A percentile compares a stretch with the other conserved stretches of the same genome.
Conservation (phyloP, 441 rosid species). For the Cnidoscolus chayamansa region DNA sequence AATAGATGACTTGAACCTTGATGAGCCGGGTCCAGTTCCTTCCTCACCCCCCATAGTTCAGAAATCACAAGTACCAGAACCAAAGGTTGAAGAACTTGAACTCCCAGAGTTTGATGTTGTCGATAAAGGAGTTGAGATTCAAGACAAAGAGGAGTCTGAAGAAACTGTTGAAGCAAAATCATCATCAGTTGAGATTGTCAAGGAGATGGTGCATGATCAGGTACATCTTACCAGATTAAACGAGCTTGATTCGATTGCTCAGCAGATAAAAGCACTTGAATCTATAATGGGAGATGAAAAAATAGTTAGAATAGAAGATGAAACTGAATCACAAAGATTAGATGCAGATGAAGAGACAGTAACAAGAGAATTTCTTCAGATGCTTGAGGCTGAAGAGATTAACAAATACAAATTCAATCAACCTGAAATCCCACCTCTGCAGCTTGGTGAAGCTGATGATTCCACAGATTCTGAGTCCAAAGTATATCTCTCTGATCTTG, state of each 20-base stretch:
- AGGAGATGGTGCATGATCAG: constrained; percentile 68
- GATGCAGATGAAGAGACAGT: constrained; percentile 83
- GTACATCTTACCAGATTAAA: constrained; percentile 50
- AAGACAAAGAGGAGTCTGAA: constrained; percentile 48
- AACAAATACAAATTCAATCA: constrained; percentile 33
- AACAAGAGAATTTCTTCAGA: constrained; percentile 77
- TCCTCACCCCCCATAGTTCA: constrained; percentile 18
- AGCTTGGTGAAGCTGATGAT: constrained; percentile 18
- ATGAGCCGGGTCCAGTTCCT: constrained; percentile 56
- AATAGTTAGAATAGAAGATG: constrained; percentile 34
- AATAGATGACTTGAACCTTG: constrained; percentile 81
- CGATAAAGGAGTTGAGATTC: constrained; percentile 85
- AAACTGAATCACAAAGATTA: constrained; percentile 53
- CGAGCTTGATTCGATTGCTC: constrained; percentile 81
- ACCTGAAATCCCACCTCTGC: constrained; percentile 44
- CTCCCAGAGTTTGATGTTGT: constrained; percentile 78
- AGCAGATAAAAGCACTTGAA: constrained; percentile 88
- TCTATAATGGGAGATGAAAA: constrained; percentile 63
- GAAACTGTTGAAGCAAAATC: constrained; percentile 40
- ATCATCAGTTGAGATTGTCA: constrained; percentile 52
- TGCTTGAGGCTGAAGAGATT: constrained; percentile 69
- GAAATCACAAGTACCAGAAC: constrained; percentile 44
- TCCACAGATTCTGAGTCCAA: too few relatives aligned
- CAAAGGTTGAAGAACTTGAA: constrained; percentile 57
- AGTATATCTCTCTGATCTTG: constrained; percentile 37